Evolutionary conservation across 768 basidiomycete species (phyloP), one percentile per base, ranked within the genome.

Genomic region (Floccularia luteovirens): DNA sequence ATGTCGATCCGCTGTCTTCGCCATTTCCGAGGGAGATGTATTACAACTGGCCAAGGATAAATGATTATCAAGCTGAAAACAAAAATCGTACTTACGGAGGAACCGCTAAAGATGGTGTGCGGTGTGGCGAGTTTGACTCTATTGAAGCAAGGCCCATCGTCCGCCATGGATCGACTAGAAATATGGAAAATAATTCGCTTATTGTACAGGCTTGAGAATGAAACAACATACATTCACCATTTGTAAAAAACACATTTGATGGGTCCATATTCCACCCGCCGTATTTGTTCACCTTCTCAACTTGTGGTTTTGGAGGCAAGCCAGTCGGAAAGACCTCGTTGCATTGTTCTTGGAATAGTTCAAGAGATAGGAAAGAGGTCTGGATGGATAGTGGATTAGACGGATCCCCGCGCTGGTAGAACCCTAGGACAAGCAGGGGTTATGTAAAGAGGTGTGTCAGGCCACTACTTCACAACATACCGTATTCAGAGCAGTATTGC

Each of bases 401-500:
- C 4, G 66, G 58, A 34, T 74, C 67, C 3, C 70, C 72, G 1
- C 68, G 60, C 47, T 74, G 72, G 39, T 72, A 72, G 46, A 64
- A 71, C 0, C 67, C 67, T 70, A 32, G 33, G 17, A 34, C 33
- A 34, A 19, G 8, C 10, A 34, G 8, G 10, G 8, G 8, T 11
- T 17, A 11, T 17, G 17, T 11, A 8, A 17, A 11, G 11, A 17
- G 19, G 8, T 34, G 17, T 19, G 8, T 10, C 1, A 6, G 14
- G 14, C 24, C 6, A 25, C 13, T 2, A 24, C 35, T 7, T 27
- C 19, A 16, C 3, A n/a, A 33, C 52, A 13, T 12, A 67, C 71
- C 72, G 43, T 69, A 73, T 50, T 74, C 70, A 0, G 71, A 72
- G 38, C 70, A 73, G 43, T 72, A 72, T 44, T 74, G 70, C 59